Percentiles rank a stretch among this genome's conserved stretches.
phyloP scores from a whole-genome alignment of 1,284 basidiomycete genomes.

The Ganoderma sinense region DNA sequence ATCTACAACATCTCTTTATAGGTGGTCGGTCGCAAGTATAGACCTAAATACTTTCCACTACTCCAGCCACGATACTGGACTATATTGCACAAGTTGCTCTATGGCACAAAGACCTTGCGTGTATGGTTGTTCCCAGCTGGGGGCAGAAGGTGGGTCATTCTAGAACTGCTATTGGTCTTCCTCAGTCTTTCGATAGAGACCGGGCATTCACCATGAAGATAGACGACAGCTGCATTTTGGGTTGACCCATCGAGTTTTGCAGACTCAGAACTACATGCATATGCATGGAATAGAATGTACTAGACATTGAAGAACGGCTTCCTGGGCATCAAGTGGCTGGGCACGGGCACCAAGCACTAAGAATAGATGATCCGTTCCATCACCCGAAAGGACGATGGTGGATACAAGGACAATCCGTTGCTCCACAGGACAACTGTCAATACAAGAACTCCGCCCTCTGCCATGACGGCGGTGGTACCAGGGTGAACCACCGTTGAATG shows the following conservation, averaged over 20 bases:
- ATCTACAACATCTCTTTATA: too few species aligned
- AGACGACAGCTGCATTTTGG: conserved; percentile 29
- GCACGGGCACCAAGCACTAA: not conserved
- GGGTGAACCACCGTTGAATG: not conserved
- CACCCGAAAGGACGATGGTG: not conserved
- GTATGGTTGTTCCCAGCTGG: conserved; percentile 32
- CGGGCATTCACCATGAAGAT: conserved; percentile 35
- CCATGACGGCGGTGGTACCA: not conserved
- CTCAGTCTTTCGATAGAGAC: conserved; percentile 28
- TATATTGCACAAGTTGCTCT: conserved; percentile 9
- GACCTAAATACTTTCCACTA: too few species aligned
- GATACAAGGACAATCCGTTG: too few species aligned
- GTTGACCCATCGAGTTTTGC: conserved; percentile 12
- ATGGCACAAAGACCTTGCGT: conserved; percentile 18
- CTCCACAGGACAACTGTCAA: too few species aligned
- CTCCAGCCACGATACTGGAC: conserved; percentile 12
- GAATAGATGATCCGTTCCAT: not conserved
- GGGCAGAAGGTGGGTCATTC: conserved; percentile 30
- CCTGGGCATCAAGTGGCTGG: not conserved
- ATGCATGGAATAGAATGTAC: not conserved
- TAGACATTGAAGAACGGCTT: not conserved
- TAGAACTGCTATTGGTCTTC: conserved; percentile 28
- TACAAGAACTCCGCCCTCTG: not conserved
- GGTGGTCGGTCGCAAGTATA: too few species aligned
- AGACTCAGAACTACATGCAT: conserved; percentile 6